These are phyloP conservation scores for Mortierella alpina DNA, from an alignment of 192 early-diverging fungal species.

Conservation along the genomic window DNA sequence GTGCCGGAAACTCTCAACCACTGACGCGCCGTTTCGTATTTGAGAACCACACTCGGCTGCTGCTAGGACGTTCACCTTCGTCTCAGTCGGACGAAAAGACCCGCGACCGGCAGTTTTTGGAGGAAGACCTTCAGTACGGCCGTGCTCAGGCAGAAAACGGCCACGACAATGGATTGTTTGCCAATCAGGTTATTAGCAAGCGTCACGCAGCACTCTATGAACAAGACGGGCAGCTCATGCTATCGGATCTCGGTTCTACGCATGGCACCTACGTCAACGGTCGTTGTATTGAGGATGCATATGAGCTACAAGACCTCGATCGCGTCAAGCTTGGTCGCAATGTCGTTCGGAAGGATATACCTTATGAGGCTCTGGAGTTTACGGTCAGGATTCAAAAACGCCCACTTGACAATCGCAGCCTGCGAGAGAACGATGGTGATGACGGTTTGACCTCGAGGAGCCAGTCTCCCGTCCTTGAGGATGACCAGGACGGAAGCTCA, in stretches of 20 bases:
- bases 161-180: constrained; percentile 22
- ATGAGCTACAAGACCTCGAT: constrained; percentile 14
- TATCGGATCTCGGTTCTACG: constrained; percentile 27
- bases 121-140: background rate
- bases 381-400: constrained; percentile 14
- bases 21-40: constrained; percentile 16
- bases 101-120: background rate
- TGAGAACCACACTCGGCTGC: background rate
- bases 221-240: constrained; percentile 16
- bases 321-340: constrained; percentile 14
- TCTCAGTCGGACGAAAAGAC: constrained; percentile 10
- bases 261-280: constrained; percentile 41
- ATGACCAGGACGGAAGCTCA: no score
- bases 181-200: constrained; percentile 43
- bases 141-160: constrained; percentile 16
- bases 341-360: constrained; percentile 24
- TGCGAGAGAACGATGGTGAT: no score
- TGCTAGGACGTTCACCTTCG: constrained; percentile 27
- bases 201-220: constrained; percentile 24
- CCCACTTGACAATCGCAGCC: no score
- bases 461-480: no score
- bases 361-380: constrained; percentile 22
- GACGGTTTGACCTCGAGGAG: no score
- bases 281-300: background rate
- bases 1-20: background rate